A percentile compares a stretch with the other conserved stretches of the same genome.
phyloP scores from a whole-genome alignment of 805 yeast species.

The Barnettozyma salicaria region DNA sequence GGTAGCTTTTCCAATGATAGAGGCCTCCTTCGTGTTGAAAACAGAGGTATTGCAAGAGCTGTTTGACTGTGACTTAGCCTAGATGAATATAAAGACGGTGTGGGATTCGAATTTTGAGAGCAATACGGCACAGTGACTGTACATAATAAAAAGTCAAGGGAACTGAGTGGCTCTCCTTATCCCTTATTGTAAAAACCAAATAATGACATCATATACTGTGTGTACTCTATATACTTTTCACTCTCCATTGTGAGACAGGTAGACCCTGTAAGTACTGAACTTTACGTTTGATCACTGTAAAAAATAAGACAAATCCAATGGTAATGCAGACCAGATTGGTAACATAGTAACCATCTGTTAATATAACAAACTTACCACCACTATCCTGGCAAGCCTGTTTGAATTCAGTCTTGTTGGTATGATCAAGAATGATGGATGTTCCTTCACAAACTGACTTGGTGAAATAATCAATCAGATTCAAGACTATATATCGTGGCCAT shows the following conservation, averaged over 20 bases:
- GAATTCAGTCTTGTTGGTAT: slow-evolving; percentile 26
- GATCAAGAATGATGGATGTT: slow-evolving; percentile 15
- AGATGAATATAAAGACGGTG: no score
- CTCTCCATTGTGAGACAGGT: slow-evolving; percentile 75
- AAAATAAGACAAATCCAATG: slow-evolving; percentile 59
- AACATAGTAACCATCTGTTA: slow-evolving; percentile 78
- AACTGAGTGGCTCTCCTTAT: no score
- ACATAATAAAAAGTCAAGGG: no score
- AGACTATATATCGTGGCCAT: slow-evolving; percentile 87
- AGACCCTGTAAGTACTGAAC: slow-evolving; percentile 61
- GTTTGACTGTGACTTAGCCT: no score
- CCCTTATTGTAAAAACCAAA: no score
- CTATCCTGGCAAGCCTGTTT: slow-evolving; percentile 45
- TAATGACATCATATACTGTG: no score
- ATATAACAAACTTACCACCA: slow-evolving; percentile 50
- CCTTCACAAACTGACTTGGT: slow-evolving; percentile 56
- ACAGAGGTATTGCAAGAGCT: no score
- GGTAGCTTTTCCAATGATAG: neutral
- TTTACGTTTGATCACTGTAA: slow-evolving; percentile 58
- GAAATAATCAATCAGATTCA: slow-evolving; percentile 73
- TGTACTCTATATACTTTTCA: no score
- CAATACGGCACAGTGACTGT: no score
- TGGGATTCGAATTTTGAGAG: no score
- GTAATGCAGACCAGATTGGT: slow-evolving; percentile 68
- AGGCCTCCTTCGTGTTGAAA: no score